phyloP scores from a whole-genome alignment of 345 rosid species.

The Conringia planisiliqua region DNA sequence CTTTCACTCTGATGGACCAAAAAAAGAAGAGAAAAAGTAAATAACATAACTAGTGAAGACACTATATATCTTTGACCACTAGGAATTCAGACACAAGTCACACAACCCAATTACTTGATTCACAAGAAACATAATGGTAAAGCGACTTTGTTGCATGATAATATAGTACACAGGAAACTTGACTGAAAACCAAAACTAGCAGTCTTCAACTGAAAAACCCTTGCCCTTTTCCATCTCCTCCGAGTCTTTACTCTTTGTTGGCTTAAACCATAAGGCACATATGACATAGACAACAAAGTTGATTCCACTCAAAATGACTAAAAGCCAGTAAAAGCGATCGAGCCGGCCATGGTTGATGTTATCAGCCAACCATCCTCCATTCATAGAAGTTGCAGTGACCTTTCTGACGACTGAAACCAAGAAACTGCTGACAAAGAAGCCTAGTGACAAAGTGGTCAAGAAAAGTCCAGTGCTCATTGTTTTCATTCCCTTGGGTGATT shows the following conservation, averaged over 20 bases:
- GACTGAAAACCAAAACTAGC: slow-evolving; percentile 10
- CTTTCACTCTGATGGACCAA: neutral
- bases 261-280: slow-evolving; percentile 43
- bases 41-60: neutral
- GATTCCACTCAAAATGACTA: slow-evolving; percentile 40
- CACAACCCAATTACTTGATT: slow-evolving; percentile 6
- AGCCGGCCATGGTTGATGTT: slow-evolving; percentile 51
- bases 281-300: slow-evolving; percentile 39
- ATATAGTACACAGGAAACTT: neutral
- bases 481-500: slow-evolving; percentile 68
- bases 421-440: slow-evolving; percentile 60
- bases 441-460: slow-evolving; percentile 58
- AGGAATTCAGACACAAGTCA: slow-evolving; percentile 9
- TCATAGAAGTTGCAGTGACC: slow-evolving; percentile 29
- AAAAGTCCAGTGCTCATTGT: slow-evolving; percentile 70
- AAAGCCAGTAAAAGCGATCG: slow-evolving; percentile 49
- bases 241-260: slow-evolving; percentile 24
- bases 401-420: slow-evolving; percentile 47
- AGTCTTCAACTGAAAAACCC: slow-evolving; percentile 31
- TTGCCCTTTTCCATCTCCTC: slow-evolving; percentile 20
- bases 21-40: neutral
- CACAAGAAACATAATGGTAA: slow-evolving; percentile 6
- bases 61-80: neutral
- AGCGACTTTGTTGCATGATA: neutral
- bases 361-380: slow-evolving; percentile 47